Base-by-base conservation (phyloP, 768 basidiomycete genomes). In the Stropharia rugosoannulata region DNA sequence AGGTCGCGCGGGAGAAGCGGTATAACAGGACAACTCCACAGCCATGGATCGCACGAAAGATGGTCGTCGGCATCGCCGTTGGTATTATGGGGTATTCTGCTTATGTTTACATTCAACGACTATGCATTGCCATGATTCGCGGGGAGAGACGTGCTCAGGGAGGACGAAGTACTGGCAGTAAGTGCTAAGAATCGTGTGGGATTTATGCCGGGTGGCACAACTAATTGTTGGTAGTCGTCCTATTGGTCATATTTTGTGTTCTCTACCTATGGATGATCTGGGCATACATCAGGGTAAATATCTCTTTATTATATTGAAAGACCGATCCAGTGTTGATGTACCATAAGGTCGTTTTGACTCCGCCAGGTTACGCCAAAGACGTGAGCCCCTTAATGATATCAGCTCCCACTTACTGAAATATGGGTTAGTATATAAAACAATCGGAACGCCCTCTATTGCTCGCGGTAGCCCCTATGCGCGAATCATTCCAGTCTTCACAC, bases 41-140 rank as follows among this genome's bases (percentile, higher is more conserved):
- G 57, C 86, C 90, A 52, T 93, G 90, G 90, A 71, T 89, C 48
- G 76, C 81, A 22, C 82, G 79, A 68, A 94, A 94, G 74, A 62
- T 90, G 36, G 75, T 85, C 63, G 75, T 93, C 25, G 77, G 71
- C 4, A 49, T 94, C 2, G 80, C 84, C 0, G 13, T 81, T 18
- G 86, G 75, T 0, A 74, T 94, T 55, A 79, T 85, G 57, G 84
- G 71, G 1, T 94, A 93, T 69, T 66, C 85, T 4, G 75, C 70
- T 22, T 96, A 95, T 67, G 93, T 94, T 2, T 93, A 93, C 65
- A 78, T 90, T 22, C 89, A 79, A 0, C 71, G 85, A 51, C 77
- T 94, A 6, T 89, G 86, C 64, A 74, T 84, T 37, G 82, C 85
- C 15, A 88, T 90, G 81, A 79, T 95, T n/a, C 71, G 72, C 59